Base-by-base conservation (phyloP, 2,329 filamentous ascomycete species). In the Claviceps humidiphila region DNA sequence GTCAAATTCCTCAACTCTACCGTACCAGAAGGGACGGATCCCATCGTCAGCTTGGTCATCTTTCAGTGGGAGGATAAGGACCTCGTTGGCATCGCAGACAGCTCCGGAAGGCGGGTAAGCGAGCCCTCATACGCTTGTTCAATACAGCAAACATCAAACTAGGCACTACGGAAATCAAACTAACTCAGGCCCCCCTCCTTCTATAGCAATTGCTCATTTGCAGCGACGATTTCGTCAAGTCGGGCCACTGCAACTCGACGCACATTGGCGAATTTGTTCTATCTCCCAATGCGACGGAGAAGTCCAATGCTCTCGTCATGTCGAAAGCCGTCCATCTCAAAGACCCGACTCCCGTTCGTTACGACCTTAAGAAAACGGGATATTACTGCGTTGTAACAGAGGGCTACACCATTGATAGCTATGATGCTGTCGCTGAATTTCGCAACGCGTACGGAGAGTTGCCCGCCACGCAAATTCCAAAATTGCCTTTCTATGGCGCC, bases 401-500 rank as follows among this genome's bases (percentile, higher is more conserved):
- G 57, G 78, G 77, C 22, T 91, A 81, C 65, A 81, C 76, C 26
- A 73, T 76, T 0, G 74, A 78, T 20, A 76, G 87, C 45, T 98
- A 94, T 64, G 78, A 76, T 47, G 90, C 85, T 7, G 79, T 93
- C 14, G 84, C 93, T 44, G 90, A 93, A 62, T 98, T 97, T 68
- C 83, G 90, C 56, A 97, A 98, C 68, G 87, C 93, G 2, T 98
- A 94, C 64, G 93, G 93, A 64, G 91, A 98, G 73, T 82, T 98
- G 52, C 87, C 90, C 5, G 93, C 89, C 7, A 89, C 89, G 1
- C 91, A 98, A 67, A 96, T 98, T 58, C 86, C 94, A 20, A 98
- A 98, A 68, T 75, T 98, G 54, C 91, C 93, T 2, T 98, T 98
- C 67, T 98, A 98, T 63, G 93, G 91, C 47, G 91, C 86, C 53